Evolutionary conservation across 2,329 filamentous ascomycete genomes (phyloP), one percentile per base, ranked within the genome.

Genomic region (Neoscytalidium dimidiatum): DNA sequence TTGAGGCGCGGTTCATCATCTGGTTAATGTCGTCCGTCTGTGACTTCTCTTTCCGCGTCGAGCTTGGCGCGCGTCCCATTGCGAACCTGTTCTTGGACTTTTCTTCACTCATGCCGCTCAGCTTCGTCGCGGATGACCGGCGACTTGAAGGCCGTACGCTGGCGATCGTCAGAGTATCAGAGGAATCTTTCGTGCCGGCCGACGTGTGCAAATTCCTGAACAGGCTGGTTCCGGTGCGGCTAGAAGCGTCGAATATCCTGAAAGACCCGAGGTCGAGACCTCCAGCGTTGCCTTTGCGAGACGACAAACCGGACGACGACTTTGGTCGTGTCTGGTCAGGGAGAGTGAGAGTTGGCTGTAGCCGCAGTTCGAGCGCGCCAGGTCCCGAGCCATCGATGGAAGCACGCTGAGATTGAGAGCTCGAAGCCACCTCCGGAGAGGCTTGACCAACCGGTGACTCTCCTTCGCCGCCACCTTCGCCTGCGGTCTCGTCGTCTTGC

Each of bases 1-100:
- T 96, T 65, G 92, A 97, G 3, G 95, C 95, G 31, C 95, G 90
- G 62, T 88, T 89, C 79, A 99, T 94, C 95, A 99, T 99, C 80
- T 96, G 92, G 11, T 92, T 95, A 46, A 99, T 83, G 74, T 99
- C 96, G 74, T 99, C 95, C 0, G 90, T 90, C 4, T 87, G 85
- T 66, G 88, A 78, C 76, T 70, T 83, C 80, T 75, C 84, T 78
- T 69, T 84, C 78, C 71, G 68, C 6, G 72, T 74, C 14, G 63
- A 77, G 67, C 81, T 78, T 73, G 69, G 14, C 80, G 67, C 17
- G 67, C 79, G 69, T 78, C 74, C 73, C 29, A 78, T 70, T 1
- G 67, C 68, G 65, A 78, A 77, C 17, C 76, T 74, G 69, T 78
- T 79, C 14, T 72, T 69, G 2, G 72, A 72, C 31, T 79, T 75